Evolutionary conservation across 2,329 filamentous ascomycete species (phyloP), one percentile per base, ranked within the genome.

Genomic region (Epicoccum nigrum): DNA sequence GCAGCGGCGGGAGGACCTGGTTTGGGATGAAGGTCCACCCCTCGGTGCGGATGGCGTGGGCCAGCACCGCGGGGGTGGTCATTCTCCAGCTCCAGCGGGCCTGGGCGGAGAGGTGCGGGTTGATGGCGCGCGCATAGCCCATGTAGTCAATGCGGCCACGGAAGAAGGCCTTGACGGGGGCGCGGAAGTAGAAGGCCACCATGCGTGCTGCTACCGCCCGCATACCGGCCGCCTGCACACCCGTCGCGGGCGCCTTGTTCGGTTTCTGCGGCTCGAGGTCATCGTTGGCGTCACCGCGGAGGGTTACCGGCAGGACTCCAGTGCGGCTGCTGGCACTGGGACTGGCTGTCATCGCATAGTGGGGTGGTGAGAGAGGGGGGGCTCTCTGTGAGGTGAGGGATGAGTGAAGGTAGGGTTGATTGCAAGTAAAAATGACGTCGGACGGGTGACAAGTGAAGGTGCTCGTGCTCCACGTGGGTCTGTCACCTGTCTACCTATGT

Each of bases 91-190:
- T 84, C 83, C 83, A 86, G 50, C 71, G 65, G 21, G 76, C 70
- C 19, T 76, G 70, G 33, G 76, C 73, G 52, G 77, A 70, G 9
- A 80, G 73, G 59, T 78, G 77, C 7, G 84, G 84, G 60, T 83
- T 85, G 64, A 87, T 83, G 51, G 83, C 84, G 69, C 83, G 75
- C 20, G 84, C 83, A 74, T 86, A 86, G 46, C 83, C 83, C 54
- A 80, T 81, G 70, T 92, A 96, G 77, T 97, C 92, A 58, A 97
- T 91, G 51, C 92, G 81, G 1, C 90, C 92, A 55, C 90, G 85
- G 75, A 97, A 96, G 71, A 97, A 97, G 13, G 92, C 89, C 75
- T 96, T 96, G 45, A 92, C 89, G 1, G 92, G 92, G 0, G 91
- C 90, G 49, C 92, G 83, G 70, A 96, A 97, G 55, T 96, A 97